phyloP scores from a whole-genome alignment of 1,284 basidiomycete species.

The Meira nashicola region DNA sequence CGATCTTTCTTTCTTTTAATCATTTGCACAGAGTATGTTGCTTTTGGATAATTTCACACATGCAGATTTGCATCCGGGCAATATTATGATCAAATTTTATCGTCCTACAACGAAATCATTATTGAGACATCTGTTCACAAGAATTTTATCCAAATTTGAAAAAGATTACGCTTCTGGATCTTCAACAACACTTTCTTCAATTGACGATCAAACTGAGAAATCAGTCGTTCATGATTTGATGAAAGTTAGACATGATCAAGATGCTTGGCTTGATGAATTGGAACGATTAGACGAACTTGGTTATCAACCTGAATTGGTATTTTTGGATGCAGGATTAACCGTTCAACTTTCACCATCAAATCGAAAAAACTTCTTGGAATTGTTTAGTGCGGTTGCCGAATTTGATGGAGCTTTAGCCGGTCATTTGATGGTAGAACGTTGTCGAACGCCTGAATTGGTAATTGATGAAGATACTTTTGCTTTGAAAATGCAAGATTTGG shows the following conservation, averaged over 20 bases:
- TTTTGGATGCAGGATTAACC: constrained; percentile 92
- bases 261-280: constrained; percentile 70
- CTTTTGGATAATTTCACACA: constrained; percentile 97
- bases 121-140: constrained; percentile 33
- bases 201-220: constrained; percentile 56
- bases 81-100: constrained; percentile 95
- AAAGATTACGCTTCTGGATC: constrained; percentile 41
- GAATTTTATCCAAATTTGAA: constrained; percentile 46
- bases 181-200: constrained; percentile 53
- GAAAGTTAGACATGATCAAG: constrained; percentile 58
- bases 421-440: constrained; percentile 91
- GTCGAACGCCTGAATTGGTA: constrained; percentile 82
- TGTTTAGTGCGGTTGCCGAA: constrained; percentile 89
- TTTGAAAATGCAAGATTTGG: constrained; percentile 91
- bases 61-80: constrained; percentile 77
- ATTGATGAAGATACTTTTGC: constrained; percentile 91
- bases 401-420: constrained; percentile 95
- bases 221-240: constrained; percentile 68
- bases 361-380: constrained; percentile 87
- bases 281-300: constrained; percentile 65
- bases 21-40: constrained; percentile 76
- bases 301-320: constrained; percentile 87
- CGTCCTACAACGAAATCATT: constrained; percentile 61
- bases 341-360: constrained; percentile 77
- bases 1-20: constrained; percentile 12